Percentiles rank a stretch among this genome's conserved stretches.
Evolutionary conservation across 192 early-diverging fungal genomes (phyloP).

Genomic region (Powellomyces hirtus): DNA sequence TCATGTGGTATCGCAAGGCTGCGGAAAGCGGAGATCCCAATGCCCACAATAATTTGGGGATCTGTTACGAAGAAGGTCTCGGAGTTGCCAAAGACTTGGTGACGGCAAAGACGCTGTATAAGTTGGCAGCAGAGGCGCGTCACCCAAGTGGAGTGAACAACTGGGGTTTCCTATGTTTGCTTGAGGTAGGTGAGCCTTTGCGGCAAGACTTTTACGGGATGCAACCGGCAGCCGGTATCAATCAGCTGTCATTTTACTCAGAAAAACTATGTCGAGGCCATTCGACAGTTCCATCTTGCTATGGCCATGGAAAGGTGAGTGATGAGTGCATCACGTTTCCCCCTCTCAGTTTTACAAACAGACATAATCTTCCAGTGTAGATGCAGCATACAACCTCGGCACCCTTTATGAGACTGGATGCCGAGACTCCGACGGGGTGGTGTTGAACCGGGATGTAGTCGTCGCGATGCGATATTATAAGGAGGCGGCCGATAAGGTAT

Average conservation of each 20-base stretch:
- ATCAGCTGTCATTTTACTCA: background rate
- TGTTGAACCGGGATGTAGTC: slow-evolving; percentile 37
- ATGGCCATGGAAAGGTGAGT: slow-evolving; percentile 40
- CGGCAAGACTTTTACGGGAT: background rate
- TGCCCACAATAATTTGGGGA: slow-evolving; percentile 53
- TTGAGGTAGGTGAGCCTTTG: slow-evolving; percentile 32
- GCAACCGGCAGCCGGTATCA: background rate
- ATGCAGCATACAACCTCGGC: slow-evolving; percentile 50
- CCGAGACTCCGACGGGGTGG: slow-evolving; percentile 28
- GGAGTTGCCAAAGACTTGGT: slow-evolving; percentile 48
- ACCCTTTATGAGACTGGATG: slow-evolving; percentile 53
- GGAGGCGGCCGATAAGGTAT: slow-evolving; percentile 44
- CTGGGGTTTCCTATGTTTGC: slow-evolving; percentile 42
- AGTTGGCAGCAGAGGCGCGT: slow-evolving; percentile 38
- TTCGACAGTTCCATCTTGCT: slow-evolving; percentile 45
- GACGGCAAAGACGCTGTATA: slow-evolving; percentile 48
- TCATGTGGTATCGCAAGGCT: slow-evolving; percentile 40
- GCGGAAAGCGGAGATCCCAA: slow-evolving; percentile 43
- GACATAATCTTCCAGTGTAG: slow-evolving; percentile 23
- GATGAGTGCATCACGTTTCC: background rate
- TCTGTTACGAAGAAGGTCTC: slow-evolving; percentile 56
- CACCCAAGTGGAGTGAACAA: slow-evolving; percentile 50
- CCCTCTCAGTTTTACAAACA: background rate
- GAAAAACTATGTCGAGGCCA: slow-evolving; percentile 40
- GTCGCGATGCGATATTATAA: slow-evolving; percentile 49